Evolutionary conservation across 192 early-diverging fungal genomes (phyloP), one percentile per base, ranked within the genome.

Genomic region (Gryganskiella cystojenkinii): DNA sequence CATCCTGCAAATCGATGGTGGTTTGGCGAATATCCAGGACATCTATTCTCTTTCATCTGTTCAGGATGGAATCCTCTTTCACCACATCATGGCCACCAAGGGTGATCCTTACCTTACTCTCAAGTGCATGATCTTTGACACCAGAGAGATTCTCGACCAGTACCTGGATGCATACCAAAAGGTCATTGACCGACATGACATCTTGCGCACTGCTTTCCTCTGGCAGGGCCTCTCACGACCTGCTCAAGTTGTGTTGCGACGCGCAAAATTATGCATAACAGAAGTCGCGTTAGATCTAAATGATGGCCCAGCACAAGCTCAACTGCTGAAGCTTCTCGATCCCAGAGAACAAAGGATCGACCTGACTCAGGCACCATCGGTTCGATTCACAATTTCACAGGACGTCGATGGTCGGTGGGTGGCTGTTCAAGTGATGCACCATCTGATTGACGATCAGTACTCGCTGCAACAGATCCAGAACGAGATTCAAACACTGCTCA

Each of bases 171-270:
- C n/a, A n/a, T n/a, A n/a, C n/a, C n/a, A n/a, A n/a, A n/a, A n/a
- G 22, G 52, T 54, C 11, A 14, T 54, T 27, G 52, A 28, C 13
- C 52, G 52, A 7, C 52, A 54, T 54, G 52, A 54, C 30, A 54
- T 20, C 27, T 28, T 54, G n/a, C 52, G 52, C 52, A 54, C 52
- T 6, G 25, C 14, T 28, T 28, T 54, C 27, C 22, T 54, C 24
- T 54, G 52, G 52, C 24, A 54, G 52, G 30, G 30, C 30, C 52
- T 54, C 3, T 25, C 52, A 54, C 3, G 24, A 28, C 52, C 52
- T 4, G 52, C 52, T 14, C 52, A 54, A 27, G 27, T 54, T 27
- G 52, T 54, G 27, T 27, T 54, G 7, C 52, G 52, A 15, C 52
- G 14, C 3, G 52, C 52, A 19, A 25, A 3, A 28, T 4, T 54